Base-by-base conservation (phyloP, 208 protist genomes). In the Trypanosoma theileri region DNA sequence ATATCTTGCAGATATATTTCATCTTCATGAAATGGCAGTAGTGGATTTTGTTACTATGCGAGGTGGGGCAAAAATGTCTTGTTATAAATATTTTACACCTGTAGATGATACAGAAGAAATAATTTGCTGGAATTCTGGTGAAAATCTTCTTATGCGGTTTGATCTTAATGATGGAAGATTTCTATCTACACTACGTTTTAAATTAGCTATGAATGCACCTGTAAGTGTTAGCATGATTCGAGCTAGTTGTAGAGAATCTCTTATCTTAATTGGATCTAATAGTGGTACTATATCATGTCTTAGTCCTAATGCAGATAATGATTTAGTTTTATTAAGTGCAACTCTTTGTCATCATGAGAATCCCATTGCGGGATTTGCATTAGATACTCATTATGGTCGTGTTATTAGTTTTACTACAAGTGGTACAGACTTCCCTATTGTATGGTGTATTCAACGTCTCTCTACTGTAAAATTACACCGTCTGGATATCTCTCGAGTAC, bases 371-470 rank as follows among this genome's bases (percentile, higher is more conserved):
- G 85, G 83, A 53, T 79, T 95, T 55, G 75, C 67, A 46, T 51
- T 88, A 4, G 75, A 89, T 35, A 48, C 66, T 0, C 3, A 45
- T 14, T 67, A 69, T 28, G 75, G 81, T 48, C 80, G 85, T 28
- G 81, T 82, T 44, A 73, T 95, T 65, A 93, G 77, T 71, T 79
- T 86, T 69, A 89, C 87, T 0, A 68, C 64, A 41, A 77, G 75
- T 46, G 64, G 63, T 12, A 71, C 70, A 19, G 91, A 96, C 51
- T 63, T 45, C 17, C 88, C 91, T 8, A 72, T 88, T 45, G 73
- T 96, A 45, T 94, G 91, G 86, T 82, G 86, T 10, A 73, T 96
- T 54, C 85, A 91, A 61, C 86, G 77, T 19, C 75, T 65, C 22
- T 76, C 76, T 12, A 72, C 66, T 48, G 69, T 11, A 28, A 76